Base-by-base conservation (phyloP, 768 basidiomycete species). In the Suillus plorans region DNA sequence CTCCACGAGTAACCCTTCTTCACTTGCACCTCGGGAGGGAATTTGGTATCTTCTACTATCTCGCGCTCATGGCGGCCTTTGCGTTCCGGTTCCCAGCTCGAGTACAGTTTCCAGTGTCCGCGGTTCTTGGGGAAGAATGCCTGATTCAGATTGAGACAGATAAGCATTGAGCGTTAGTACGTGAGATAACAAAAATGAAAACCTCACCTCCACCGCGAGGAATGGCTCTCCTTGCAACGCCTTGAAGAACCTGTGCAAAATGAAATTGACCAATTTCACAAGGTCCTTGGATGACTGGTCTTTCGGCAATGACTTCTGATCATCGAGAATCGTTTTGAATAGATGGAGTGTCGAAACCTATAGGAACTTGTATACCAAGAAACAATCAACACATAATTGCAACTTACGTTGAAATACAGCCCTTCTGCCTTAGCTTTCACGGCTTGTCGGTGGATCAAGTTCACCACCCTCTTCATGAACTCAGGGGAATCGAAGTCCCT, bases 161-260 rank as follows among this genome's bases (percentile, higher is more conserved):
- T 76, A 66, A 72, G 66, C 68, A 69, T 63, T 64, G 61, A 57
- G 66, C 53, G n/a, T 42, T 56, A 63, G 63, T 49, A 45, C 47
- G 64, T 47, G 67, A 67, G 71, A 71, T 71, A 72, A 68, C 67
- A 63, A 60, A 73, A 49, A 72, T 66, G 70, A 76, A 66, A 68
- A 69, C 77, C 80, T 69, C 70, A 95, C 95, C 84, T 99, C 95
- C 66, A 98, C 84, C 65, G 94, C 85, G 56, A 98, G 81, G 79
- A 98, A 92, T 0, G 92, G 83, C 66, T 97, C 90, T 67, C 93
- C 88, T 61, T 86, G 84, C 57, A 95, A 82, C 8, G 89, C 86
- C 75, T 97, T 99, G 87, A 99, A 99, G 82, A 99, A 99, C 73
- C 90, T 89, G 31, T 93, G 87, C 64, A 98, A 82, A 66, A 98